Percentiles rank a stretch among this genome's conserved stretches.
Evolutionary conservation across 805 yeast genomes (phyloP).

Genomic region (Ogataea saltuana): DNA sequence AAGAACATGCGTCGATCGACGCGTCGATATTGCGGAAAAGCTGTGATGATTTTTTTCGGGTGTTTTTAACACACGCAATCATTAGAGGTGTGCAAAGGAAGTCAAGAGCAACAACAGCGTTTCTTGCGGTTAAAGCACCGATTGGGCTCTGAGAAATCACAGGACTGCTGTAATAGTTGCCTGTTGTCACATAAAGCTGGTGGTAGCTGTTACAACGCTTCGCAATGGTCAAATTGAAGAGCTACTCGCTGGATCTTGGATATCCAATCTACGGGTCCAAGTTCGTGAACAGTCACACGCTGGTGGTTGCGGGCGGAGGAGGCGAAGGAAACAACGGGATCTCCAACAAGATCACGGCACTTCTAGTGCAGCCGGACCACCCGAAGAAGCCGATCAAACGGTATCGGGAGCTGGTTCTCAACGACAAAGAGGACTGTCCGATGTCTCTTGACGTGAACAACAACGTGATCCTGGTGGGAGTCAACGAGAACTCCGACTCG

Average conservation of each 20-base stretch:
- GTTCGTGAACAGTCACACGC: conserved; percentile 58
- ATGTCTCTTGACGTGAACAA: conserved; percentile 68
- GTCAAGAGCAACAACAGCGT: too few relatives aligned
- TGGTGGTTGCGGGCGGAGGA: conserved; percentile 90
- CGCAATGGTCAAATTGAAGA: conserved; percentile 31
- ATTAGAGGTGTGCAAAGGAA: not conserved
- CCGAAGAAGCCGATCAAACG: conserved; percentile 51
- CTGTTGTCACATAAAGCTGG: too few relatives aligned
- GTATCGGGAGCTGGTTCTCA: conserved; percentile 54
- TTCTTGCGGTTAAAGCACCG: not conserved
- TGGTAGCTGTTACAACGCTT: too few relatives aligned
- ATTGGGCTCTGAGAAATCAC: not conserved
- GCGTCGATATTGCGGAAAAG: conserved; percentile 4
- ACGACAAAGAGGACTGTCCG: conserved; percentile 80
- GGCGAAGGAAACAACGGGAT: conserved; percentile 92
- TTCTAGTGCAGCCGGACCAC: conserved; percentile 56
- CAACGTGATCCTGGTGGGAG: conserved; percentile 64
- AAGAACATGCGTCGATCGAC: conserved; percentile 1
- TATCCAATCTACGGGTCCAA: conserved; percentile 83
- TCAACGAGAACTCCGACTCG: conserved; percentile 65
- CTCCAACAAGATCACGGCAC: conserved; percentile 75
- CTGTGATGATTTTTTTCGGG: not conserved
- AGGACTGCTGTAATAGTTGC: too few relatives aligned
- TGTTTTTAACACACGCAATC: not conserved
- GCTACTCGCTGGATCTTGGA: conserved; percentile 41